Evolutionary conservation across 2,329 filamentous ascomycete species (phyloP).

Genomic region (Colletotrichum echinochloae): DNA sequence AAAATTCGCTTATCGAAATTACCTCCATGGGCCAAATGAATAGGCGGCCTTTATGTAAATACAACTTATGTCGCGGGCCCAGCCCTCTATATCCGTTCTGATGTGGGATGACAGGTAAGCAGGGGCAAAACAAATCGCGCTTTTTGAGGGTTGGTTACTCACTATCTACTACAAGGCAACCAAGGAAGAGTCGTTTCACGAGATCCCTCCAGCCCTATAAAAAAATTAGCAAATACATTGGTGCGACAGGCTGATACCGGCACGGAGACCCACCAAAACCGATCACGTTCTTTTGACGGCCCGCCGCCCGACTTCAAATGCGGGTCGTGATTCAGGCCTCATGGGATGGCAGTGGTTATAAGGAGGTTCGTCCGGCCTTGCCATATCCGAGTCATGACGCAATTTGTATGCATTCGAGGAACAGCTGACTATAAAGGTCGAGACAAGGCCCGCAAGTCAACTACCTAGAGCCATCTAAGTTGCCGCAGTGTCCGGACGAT

Average conservation of each 20-base stretch:
- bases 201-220: slow-evolving; percentile 7
- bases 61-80: background rate
- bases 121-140: slow-evolving; percentile 3
- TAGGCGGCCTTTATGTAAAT: slow-evolving; percentile 12
- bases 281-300: slow-evolving; percentile 35
- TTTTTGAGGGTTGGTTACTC: slow-evolving; percentile 15
- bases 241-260: slow-evolving; percentile 26
- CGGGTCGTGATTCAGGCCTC: slow-evolving; percentile 34
- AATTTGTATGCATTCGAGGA: slow-evolving; percentile 17
- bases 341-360: slow-evolving; percentile 36
- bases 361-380: slow-evolving; percentile 28
- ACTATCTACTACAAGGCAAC: background rate
- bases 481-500: background rate
- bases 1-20: background rate
- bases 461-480: background rate
- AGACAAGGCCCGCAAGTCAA: slow-evolving; percentile 10
- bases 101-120: slow-evolving; percentile 28
- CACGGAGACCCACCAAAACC: slow-evolving; percentile 28
- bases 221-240: slow-evolving; percentile 8
- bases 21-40: background rate
- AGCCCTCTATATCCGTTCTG: slow-evolving; percentile 9
- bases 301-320: slow-evolving; percentile 21
- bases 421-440: slow-evolving; percentile 29
- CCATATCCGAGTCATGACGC: slow-evolving; percentile 37
- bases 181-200: slow-evolving; percentile 24